Evolutionary conservation across 2,329 filamentous ascomycete species (phyloP).

Genomic region (Diplodia sapinea): DNA sequence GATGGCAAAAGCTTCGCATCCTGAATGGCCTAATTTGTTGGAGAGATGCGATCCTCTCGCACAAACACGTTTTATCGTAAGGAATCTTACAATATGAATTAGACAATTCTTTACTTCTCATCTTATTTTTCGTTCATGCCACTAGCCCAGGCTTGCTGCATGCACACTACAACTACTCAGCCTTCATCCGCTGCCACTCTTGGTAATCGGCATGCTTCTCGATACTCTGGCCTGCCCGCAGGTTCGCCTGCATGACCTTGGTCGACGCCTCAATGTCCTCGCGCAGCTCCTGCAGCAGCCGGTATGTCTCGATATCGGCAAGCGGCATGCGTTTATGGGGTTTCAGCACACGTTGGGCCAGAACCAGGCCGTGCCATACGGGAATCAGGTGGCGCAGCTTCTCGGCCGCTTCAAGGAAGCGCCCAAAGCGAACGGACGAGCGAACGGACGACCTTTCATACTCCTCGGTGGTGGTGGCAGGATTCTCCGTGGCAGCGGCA

Average conservation of each 20-base stretch:
- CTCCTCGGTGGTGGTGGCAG: too few species aligned
- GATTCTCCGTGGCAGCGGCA: too few species aligned
- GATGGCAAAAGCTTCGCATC: too few species aligned
- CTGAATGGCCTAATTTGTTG: too few species aligned
- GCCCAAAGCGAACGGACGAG: not conserved
- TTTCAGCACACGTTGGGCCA: conserved; percentile 50
- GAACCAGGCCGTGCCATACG: conserved; percentile 53
- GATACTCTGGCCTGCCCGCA: not conserved
- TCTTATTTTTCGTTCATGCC: not conserved
- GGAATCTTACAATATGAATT: not conserved
- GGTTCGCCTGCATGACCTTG: not conserved
- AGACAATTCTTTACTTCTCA: not conserved
- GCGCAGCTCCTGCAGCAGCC: not conserved
- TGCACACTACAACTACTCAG: not conserved
- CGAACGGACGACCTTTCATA: not conserved
- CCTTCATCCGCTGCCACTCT: not conserved
- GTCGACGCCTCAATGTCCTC: not conserved
- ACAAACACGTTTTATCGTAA: not conserved
- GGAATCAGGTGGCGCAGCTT: conserved; percentile 39
- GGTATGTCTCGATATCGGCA: conserved; percentile 35
- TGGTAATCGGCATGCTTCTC: not conserved
- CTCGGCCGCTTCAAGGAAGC: conserved; percentile 38
- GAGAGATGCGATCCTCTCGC: too few species aligned
- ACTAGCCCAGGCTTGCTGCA: too few species aligned
- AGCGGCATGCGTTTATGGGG: conserved; percentile 41